Evolutionary conservation across 2,329 filamentous ascomycete genomes (phyloP), one percentile per base, ranked within the genome.

Genomic region (Fusarium musae): DNA sequence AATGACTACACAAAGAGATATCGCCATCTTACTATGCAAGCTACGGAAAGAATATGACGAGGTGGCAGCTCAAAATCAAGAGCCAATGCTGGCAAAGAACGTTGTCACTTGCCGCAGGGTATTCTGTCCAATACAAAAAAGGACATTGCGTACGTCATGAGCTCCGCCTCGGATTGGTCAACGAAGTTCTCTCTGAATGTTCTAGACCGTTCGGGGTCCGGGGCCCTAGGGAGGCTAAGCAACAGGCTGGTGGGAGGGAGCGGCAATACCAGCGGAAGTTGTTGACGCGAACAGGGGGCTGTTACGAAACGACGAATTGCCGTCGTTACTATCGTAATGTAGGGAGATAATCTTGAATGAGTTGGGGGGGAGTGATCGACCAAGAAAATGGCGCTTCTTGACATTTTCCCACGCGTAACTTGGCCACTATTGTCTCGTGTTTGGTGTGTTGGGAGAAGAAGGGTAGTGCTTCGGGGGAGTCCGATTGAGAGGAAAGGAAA

Each of bases 131-230:
- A 65, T 61, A 59, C 66, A 59, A 34, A 34, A 42, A 46, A 23
- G 34, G 26, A 50, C 37, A 52, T 39, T 50, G 47, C 37, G 42
- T 66, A 66, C 68, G 64, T 70, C 59, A 74, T 69, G 66, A 50
- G 30, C 49, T 61, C 43, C 40, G 56, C 42, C 15, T 46, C 12
- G 63, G 69, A 74, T 63, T 64, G 74, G 68, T 65, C 70, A 59
- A 56, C 26, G 47, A 71, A 75, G 72, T 75, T 72, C 70, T 70
- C 57, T 59, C 44, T 40, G 52, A 66, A 63, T 34, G 75, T 66
- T 72, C 73, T 63, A 76, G 75, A 74, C 75, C 59, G 43, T 64
- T 68, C 32, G 49, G 63, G 70, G 75, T 62, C 64, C 42, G 46
- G 56, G 59, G 42, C 58, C 50, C 42, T 58, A 68, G 71, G 34